Evolutionary conservation across 2,329 filamentous ascomycete species (phyloP).

Genomic region (Neophaeococcomyces mojaviensis): DNA sequence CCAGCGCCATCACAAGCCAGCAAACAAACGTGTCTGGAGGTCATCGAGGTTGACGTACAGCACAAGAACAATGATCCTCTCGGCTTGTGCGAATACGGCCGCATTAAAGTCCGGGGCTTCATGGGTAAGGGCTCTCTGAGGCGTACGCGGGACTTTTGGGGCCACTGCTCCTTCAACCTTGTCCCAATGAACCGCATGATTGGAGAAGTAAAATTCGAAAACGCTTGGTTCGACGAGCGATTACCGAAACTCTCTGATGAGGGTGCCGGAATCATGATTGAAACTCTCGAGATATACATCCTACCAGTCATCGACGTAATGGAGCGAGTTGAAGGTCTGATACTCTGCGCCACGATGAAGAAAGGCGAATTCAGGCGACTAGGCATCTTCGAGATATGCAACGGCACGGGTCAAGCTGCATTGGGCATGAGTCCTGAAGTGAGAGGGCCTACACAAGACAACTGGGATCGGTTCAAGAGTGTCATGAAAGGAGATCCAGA

Average conservation of each 20-base stretch:
- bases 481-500: conserved; percentile 23
- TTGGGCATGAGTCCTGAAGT: neutral
- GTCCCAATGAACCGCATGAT: neutral
- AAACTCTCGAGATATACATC: conserved; percentile 22
- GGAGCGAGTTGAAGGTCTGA: conserved; percentile 21
- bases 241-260: conserved; percentile 20
- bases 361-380: conserved; percentile 22
- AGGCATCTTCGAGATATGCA: conserved; percentile 19
- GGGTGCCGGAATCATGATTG: conserved; percentile 13
- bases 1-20: conserved; percentile 16
- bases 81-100: conserved; percentile 16
- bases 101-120: conserved; percentile 21
- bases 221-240: conserved; percentile 21
- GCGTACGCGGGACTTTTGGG: conserved; percentile 23
- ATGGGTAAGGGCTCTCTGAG: conserved; percentile 19
- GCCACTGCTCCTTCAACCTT: conserved; percentile 15
- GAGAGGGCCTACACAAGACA: conserved; percentile 9
- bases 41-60: conserved; percentile 17
- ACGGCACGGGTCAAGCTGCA: neutral
- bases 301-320: conserved; percentile 21
- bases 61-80: conserved; percentile 18
- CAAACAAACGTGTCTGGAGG: conserved; percentile 22
- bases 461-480: conserved; percentile 22
- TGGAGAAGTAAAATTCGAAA: conserved; percentile 18
- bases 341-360: conserved; percentile 23